Base-by-base conservation (phyloP, 805 yeast genomes). In the Candida cerambycidarum region DNA sequence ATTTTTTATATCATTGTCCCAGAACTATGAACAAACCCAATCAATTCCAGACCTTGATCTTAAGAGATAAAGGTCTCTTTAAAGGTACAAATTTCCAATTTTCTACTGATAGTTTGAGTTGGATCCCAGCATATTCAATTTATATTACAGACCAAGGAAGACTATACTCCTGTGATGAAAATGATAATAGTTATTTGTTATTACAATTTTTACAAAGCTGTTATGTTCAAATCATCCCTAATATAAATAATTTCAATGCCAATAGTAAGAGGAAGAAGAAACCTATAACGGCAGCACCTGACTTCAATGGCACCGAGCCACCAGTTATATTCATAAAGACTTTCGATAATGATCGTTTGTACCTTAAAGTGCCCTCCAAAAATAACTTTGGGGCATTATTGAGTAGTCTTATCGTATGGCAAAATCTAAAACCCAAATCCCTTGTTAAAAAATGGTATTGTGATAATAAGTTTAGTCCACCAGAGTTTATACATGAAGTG, bases 331-430 rank as follows among this genome's bases (percentile, higher is more conserved):
- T 65, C 45, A 55, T 78, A 16, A 62, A 66, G 27, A 64, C 77
- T 1, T 63, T 56, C 46, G 66, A 66, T 44, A 70, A 62, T 49
- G 65, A 64, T 45, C 57, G 63, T 52, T 45, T 69, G 18, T 70
- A 69, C 53, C 54, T 66, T 48, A 51, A 65, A 42, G 58, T 75
- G 9, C 57, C 64, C 4, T 56, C 67, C 10, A 66, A 63, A 43
- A 42, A 57, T 25, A 64, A 57, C 39, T 77, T 80, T 43, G 62
- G 73, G 24, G 59, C 63, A 32, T 54, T 81, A 17, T 52, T 80
- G 18, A 62, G 76, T 35, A 52, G 71, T 7, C 55, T 81, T 35
- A 50, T 78, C 17, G 76, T 79, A 41, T 81, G 87, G 87, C 80
- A 79, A 46, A 66, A 71, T 29, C 54, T 80, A 52, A 72, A 63